Evolutionary conservation across 192 early-diverging fungal genomes (phyloP), one percentile per base, ranked within the genome.

Genomic region (Physocladia obscura): DNA sequence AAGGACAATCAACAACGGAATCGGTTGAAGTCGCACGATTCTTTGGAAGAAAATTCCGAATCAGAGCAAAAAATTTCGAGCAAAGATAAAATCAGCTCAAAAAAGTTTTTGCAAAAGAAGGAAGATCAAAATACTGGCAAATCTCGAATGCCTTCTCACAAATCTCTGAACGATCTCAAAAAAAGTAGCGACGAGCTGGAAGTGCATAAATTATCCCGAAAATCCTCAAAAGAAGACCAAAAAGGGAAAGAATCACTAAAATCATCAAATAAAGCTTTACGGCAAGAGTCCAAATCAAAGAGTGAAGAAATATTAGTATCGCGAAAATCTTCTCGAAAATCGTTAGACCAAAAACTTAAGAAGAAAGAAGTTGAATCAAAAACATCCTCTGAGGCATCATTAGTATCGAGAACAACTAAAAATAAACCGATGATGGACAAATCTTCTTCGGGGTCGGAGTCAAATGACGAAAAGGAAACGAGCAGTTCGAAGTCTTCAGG

Each of bases 111-210:
- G 5, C 51, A 44, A 44, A 44, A 44, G 15, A 17, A 59, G 31
- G 48, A 62, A 39, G 21, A 58, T 13, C 17, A 27, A 13, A 35
- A 59, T 13, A 11, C 17, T 19, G 11, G 32, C n/a, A 19, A 30
- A 36, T 59, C 57, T 19, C 30, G 26, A 30, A 36, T n/a, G 39
- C 19, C 27, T 21, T 65, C 49, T 2, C 62, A 64, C 29, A 49
- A 65, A 51, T 65, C 62, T 13, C 44, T 65, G 15, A 38, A 65
- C 22, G 34, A 49, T 21, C 15, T 65, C 49, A 65, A 65, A 32
- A 5, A 49, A 5, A 27, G 32, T 65, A 65, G 52, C 49, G 44
- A 51, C 3, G 49, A 51, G 49, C 6, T 4, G 31, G 24, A 1
- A 17, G 27, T 17, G 37, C 19, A 35, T 13, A 35, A 2, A 26